Percentiles rank a stretch among this genome's conserved stretches.
These are phyloP conservation scores for Kodamaea sp. DNA, from an alignment of 1,139 yeast species.

Conservation along the genomic window DNA sequence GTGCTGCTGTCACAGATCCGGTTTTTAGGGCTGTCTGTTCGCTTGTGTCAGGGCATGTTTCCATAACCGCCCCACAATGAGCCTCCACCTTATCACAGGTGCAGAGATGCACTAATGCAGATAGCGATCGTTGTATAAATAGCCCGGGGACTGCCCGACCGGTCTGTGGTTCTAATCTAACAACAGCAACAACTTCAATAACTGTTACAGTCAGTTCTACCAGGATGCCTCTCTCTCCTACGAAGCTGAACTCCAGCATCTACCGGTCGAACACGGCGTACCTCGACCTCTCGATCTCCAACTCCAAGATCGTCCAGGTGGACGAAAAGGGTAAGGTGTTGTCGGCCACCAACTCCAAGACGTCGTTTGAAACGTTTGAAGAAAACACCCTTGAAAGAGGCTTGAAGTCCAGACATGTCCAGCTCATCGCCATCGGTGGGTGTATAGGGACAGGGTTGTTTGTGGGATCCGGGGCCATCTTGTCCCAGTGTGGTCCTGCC, in stretches of 20 bases:
- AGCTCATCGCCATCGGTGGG: conserved; percentile 41
- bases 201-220: no score
- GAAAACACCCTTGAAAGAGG: conserved; percentile 33
- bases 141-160: no score
- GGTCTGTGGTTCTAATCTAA: no score
- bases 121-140: no score
- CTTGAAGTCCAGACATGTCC: conserved; percentile 39
- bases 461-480: conserved; percentile 50
- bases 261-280: conserved; percentile 19
- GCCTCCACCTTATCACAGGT: no score
- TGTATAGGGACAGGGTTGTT: conserved; percentile 46
- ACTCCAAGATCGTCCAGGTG: conserved; percentile 32
- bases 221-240: background rate
- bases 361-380: conserved; percentile 18
- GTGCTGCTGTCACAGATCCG: no score
- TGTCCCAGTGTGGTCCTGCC: conserved; percentile 53
- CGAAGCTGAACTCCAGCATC: conserved; percentile 9
- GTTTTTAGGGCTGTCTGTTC: no score
- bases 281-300: conserved; percentile 33
- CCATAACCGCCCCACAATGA: no score
- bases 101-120: no score
- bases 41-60: no score
- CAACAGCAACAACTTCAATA: no score
- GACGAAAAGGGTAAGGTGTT: conserved; percentile 33
- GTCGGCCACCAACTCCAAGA: conserved; percentile 24